phyloP scores from a whole-genome alignment of 495 filamentous ascomycete species.

The Stereocaulon alpinum region DNA sequence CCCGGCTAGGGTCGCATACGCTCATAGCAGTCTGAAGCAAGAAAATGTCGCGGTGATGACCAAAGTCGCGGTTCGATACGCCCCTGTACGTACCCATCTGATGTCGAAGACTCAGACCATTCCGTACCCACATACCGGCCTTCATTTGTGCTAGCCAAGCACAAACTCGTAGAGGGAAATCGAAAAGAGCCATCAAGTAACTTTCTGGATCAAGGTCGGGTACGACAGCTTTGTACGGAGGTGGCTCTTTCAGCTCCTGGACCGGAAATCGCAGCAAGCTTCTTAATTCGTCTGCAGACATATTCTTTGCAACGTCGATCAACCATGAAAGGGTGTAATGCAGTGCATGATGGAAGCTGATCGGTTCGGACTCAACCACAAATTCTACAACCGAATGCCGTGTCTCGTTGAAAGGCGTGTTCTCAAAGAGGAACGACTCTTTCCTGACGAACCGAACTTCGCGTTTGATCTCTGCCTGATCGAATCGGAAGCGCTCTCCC shows the following conservation, averaged over 20 bases:
- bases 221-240: conserved; percentile 39
- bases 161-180: conserved; percentile 85
- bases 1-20: conserved; percentile 69
- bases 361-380: conserved; percentile 73
- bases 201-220: conserved; percentile 46
- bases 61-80: conserved; percentile 76
- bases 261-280: conserved; percentile 52
- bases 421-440: conserved; percentile 11
- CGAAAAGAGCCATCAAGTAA: conserved; percentile 77
- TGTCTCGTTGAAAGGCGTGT: conserved; percentile 28
- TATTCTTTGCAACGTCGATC: conserved; percentile 74
- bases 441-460: conserved; percentile 72
- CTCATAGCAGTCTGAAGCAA: conserved; percentile 85
- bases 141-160: conserved; percentile 98
- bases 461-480: conserved; percentile 78
- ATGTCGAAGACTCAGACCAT: conserved; percentile 88
- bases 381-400: conserved; percentile 67
- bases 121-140: conserved; percentile 95
- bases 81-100: conserved; percentile 88
- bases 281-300: conserved; percentile 54
- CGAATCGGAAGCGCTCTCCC: conserved; percentile 76
- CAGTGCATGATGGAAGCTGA: conserved; percentile 95
- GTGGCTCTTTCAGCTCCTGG: conserved; percentile 48
- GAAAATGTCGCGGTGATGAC: conserved; percentile 91
- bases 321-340: conserved; percentile 98